Evolutionary conservation across 768 basidiomycete species (phyloP).

Genomic region (Lactifluus echinatus): DNA sequence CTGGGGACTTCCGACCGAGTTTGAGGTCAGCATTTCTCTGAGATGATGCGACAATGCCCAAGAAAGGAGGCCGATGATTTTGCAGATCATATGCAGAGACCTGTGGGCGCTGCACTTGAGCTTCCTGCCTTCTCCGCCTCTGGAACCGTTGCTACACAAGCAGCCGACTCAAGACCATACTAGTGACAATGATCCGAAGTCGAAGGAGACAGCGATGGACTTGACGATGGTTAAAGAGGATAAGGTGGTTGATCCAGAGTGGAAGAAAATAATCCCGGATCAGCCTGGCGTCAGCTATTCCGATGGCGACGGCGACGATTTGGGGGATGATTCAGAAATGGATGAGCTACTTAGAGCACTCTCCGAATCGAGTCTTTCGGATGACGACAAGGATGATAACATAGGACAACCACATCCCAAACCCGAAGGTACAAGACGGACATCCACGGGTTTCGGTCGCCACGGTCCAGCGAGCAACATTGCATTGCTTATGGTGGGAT

Average conservation of each 20-base stretch:
- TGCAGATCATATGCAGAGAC: slow-evolving; percentile 64
- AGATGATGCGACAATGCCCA: background rate
- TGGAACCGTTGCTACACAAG: slow-evolving; percentile 49
- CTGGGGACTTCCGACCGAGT: slow-evolving; percentile 72
- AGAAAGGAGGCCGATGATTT: background rate
- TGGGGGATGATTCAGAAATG: slow-evolving; percentile 32
- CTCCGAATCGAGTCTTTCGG: slow-evolving; percentile 29
- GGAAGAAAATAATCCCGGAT: background rate
- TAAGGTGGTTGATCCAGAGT: background rate
- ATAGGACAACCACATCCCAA: background rate
- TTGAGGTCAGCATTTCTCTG: slow-evolving; percentile 48
- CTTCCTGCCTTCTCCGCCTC: slow-evolving; percentile 47
- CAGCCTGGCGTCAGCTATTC: slow-evolving; percentile 22
- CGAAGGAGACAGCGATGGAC: slow-evolving; percentile 19
- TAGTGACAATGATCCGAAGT: slow-evolving; percentile 2
- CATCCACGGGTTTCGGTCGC: slow-evolving; percentile 21
- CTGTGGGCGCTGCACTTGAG: slow-evolving; percentile 72
- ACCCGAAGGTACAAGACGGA: slow-evolving; percentile 10
- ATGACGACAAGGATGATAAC: slow-evolving; percentile 24
- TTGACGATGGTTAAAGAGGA: slow-evolving; percentile 13
- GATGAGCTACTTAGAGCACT: slow-evolving; percentile 33
- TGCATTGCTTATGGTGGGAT: slow-evolving; percentile 62
- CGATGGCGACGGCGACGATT: slow-evolving; percentile 24
- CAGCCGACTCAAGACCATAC: slow-evolving; percentile 26
- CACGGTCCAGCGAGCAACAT: slow-evolving; percentile 44